phyloP scores from a whole-genome alignment of 164 flowering plant genomes.

The Vitis labrusca region DNA sequence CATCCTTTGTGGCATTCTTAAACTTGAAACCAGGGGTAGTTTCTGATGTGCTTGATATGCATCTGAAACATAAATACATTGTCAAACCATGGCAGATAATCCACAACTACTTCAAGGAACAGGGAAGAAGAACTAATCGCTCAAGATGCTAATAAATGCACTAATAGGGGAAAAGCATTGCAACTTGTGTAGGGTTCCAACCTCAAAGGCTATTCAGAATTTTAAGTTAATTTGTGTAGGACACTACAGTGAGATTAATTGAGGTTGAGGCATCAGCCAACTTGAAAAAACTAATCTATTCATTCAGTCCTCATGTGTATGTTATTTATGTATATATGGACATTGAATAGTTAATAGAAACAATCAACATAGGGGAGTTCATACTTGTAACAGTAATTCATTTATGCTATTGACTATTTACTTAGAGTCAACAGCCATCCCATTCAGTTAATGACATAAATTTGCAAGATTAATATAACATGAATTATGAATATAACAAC shows the following conservation, averaged over 20 bases:
- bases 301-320: too few species aligned
- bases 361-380: too few species aligned
- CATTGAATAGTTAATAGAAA: too few species aligned
- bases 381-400: too few species aligned
- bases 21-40: constrained; percentile 30
- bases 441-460: background rate
- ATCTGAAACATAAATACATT: constrained; percentile 33
- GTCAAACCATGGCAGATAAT: constrained; percentile 2
- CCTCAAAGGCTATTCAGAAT: too few species aligned
- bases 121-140: background rate
- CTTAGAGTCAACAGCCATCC: too few species aligned
- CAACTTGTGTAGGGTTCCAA: background rate
- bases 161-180: background rate
- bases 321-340: too few species aligned
- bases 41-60: constrained; percentile 52
- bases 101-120: constrained; percentile 1
- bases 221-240: too few species aligned
- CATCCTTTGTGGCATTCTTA: constrained; percentile 17
- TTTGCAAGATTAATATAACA: background rate
- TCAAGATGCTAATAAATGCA: constrained; percentile 1
- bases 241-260: background rate
- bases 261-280: background rate
- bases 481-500: background rate
- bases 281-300: background rate
- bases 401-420: too few species aligned